phyloP scores from a whole-genome alignment of 495 filamentous ascomycete genomes.

The Hypomontagnella submonticulosa region DNA sequence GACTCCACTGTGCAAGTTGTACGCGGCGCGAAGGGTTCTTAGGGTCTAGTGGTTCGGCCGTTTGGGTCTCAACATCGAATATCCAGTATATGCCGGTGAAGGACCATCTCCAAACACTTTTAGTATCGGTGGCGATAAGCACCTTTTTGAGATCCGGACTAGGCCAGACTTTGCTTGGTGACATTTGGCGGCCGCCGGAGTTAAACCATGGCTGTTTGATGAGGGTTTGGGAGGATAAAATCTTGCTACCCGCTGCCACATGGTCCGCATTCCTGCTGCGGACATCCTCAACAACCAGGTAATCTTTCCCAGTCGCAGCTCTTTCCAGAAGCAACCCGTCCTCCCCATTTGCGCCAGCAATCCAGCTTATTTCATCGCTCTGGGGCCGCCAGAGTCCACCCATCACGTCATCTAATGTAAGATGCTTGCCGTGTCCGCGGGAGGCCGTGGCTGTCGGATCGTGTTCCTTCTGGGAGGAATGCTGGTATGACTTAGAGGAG shows the following conservation, averaged over 20 bases:
- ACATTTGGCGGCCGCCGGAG: conserved; percentile 63
- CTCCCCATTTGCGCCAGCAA: conserved; percentile 82
- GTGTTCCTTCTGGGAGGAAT: conserved; percentile 68
- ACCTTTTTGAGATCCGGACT: conserved; percentile 88
- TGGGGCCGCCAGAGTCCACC: conserved; percentile 74
- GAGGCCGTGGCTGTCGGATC: conserved; percentile 73
- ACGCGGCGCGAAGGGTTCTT: conserved; percentile 71
- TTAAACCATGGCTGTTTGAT: conserved; percentile 75
- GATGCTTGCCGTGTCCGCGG: conserved; percentile 75
- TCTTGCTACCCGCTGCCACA: conserved; percentile 43
- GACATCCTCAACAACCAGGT: conserved; percentile 89
- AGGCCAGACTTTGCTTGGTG: conserved; percentile 71
- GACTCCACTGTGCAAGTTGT: conserved; percentile 91
- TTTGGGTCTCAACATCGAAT: conserved; percentile 88
- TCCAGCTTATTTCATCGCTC: conserved; percentile 85
- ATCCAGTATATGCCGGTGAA: conserved; percentile 89
- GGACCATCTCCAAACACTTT: conserved; percentile 90
- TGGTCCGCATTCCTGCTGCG: conserved; percentile 57
- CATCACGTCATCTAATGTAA: conserved; percentile 85
- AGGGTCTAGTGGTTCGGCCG: conserved; percentile 80
- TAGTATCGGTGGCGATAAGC: conserved; percentile 73
- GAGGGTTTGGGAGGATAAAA: conserved; percentile 64
- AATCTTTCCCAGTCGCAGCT: conserved; percentile 68
- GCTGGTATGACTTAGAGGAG: conserved; percentile 70
- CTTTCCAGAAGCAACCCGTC: conserved; percentile 85